A percentile compares a stretch with the other conserved stretches of the same genome.
Evolutionary conservation across 768 basidiomycete genomes (phyloP).

Genomic region (Russula sp.): DNA sequence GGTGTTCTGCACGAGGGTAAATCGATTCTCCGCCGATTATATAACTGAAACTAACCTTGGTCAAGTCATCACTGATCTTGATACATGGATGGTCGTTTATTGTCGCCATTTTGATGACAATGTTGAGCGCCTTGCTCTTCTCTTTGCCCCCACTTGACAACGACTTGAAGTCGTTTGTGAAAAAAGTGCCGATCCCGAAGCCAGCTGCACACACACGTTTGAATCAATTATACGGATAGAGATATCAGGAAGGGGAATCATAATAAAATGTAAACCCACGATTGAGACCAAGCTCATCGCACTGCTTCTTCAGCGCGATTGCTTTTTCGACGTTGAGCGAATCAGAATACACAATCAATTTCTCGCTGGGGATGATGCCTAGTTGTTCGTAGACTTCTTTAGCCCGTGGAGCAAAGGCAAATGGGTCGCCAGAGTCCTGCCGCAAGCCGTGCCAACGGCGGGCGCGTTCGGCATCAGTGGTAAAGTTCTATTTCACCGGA

Average conservation of each 20-base stretch:
- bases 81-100: conserved; percentile 76
- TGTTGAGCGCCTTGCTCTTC: conserved; percentile 82
- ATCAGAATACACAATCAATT: conserved; percentile 84
- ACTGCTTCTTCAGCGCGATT: conserved; percentile 64
- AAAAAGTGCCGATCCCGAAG: conserved; percentile 91
- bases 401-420: conserved; percentile 71
- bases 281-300: conserved; percentile 67
- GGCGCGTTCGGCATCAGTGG: conserved; percentile 54
- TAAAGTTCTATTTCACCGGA: conserved; percentile 51
- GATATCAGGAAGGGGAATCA: conserved; percentile 3
- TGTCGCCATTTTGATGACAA: conserved; percentile 87
- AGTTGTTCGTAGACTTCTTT: conserved; percentile 68
- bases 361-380: conserved; percentile 62
- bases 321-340: conserved; percentile 68
- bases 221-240: conserved; percentile 1
- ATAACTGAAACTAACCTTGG: conserved; percentile 52
- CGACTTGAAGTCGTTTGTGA: conserved; percentile 82
- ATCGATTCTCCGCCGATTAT: neutral
- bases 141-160: conserved; percentile 45
- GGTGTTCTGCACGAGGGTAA: conserved; percentile 42
- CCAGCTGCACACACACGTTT: conserved; percentile 48
- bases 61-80: conserved; percentile 91
- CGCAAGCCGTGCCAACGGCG: conserved; percentile 76
- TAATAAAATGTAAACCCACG: conserved; percentile 41
- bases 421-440: conserved; percentile 93